Evolutionary conservation across 2,329 filamentous ascomycete genomes (phyloP), one percentile per base, ranked within the genome.

Genomic region (Arthrobotrys sphaeroides): DNA sequence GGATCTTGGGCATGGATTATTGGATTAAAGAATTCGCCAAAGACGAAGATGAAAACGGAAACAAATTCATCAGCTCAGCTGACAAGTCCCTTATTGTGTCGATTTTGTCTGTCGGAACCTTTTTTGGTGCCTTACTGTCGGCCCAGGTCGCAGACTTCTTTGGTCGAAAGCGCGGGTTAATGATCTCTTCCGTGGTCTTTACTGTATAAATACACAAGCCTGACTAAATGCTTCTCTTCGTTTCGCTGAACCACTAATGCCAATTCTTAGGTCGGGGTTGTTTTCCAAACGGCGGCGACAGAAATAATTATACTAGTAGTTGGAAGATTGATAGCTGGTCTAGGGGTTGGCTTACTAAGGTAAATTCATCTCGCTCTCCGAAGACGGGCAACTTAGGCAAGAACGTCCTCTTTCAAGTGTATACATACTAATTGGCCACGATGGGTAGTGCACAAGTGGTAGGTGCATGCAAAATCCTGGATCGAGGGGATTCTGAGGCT

Each of bases 31-130:
- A 89, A 79, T 92, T 92, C 81, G 85, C 86, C 57, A 88, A 86
- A 0, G 86, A 86, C n/a, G 85, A 84, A 78, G 59, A 73, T 13
- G 22, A 64, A 40, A 31, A 82, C 38, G 79, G 81, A 5, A 77
- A 80, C 1, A 66, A 53, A n/a, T 43, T 24, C 20, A 51, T 73
- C 1, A 55, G 22, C 3, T 85, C 90, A 10, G 83, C 84, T 13
- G 85, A 94, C 81, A 88, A 89, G 47, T 90, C 91, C 20, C 84
- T 91, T 74, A 90, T 94, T 69, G 91, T 95, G 53, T 90, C 91
- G 12, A 94, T 96, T 77, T 86, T 96, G 43, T 94, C 91, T 73
- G 90, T 90, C 38, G 92, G 92, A 42, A 95, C 92, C 20, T 89
- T 92, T 78, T 83, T 92, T 61, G 92, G 69, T 1, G 69, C 69